phyloP scores from a whole-genome alignment of 345 rosid genomes.

The Tarenaya hassleriana region DNA sequence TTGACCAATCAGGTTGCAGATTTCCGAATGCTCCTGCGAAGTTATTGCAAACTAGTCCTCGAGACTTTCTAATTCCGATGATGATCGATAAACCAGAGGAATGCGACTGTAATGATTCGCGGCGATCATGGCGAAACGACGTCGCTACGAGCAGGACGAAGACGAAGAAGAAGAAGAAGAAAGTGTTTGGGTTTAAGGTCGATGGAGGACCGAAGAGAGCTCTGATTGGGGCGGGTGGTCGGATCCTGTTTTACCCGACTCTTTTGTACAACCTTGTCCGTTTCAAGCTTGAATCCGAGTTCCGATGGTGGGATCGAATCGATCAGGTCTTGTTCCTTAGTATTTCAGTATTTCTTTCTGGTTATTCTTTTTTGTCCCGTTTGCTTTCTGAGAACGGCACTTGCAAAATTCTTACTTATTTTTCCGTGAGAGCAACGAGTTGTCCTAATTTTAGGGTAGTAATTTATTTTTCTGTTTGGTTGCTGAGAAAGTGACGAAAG shows the following conservation, averaged over 20 bases:
- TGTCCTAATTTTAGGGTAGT: too few relatives aligned
- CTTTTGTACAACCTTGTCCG: conserved; percentile 26
- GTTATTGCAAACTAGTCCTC: too few relatives aligned
- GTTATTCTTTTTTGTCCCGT: neutral
- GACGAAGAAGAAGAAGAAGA: conserved; percentile 11
- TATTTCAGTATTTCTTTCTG: neutral
- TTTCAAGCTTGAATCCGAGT: conserved; percentile 26
- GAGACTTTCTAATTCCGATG: neutral
- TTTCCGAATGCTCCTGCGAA: too few relatives aligned
- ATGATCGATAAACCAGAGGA: conserved; percentile 20
- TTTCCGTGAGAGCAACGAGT: too few relatives aligned
- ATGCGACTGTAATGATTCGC: conserved; percentile 14
- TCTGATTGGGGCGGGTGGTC: conserved; percentile 26
- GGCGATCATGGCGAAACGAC: conserved; percentile 14
- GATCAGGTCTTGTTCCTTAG: conserved; percentile 16
- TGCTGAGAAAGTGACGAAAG: too few relatives aligned
- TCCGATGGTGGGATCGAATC: conserved; percentile 32
- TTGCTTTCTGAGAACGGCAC: too few relatives aligned
- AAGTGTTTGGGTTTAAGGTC: neutral
- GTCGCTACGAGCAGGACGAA: neutral
- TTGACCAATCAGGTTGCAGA: too few relatives aligned
- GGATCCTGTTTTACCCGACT: conserved; percentile 30
- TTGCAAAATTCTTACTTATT: too few relatives aligned
- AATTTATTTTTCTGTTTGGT: too few relatives aligned
- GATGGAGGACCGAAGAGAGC: conserved; percentile 28